A percentile compares a stretch with the other conserved stretches of the same genome.
Evolutionary conservation across 225 moss, liverwort and hornwort species (phyloP).

Genomic region (Marchantia polymorpha): DNA sequence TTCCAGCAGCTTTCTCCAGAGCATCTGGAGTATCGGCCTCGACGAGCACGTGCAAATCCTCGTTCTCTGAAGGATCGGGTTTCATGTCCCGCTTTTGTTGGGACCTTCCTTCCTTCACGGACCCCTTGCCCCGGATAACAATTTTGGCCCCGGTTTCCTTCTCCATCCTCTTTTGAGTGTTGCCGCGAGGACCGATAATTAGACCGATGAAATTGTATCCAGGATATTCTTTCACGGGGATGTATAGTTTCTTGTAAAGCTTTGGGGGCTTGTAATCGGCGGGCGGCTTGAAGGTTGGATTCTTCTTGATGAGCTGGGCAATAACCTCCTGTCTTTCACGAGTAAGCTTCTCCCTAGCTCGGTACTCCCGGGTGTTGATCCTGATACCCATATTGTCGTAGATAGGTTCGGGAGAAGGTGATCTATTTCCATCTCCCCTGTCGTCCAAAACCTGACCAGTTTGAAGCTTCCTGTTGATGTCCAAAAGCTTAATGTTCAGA

Average conservation of each 20-base stretch:
- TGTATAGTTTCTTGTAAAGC: slow-evolving; percentile 93
- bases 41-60: slow-evolving; percentile 90
- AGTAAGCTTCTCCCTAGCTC: slow-evolving; percentile 95
- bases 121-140: slow-evolving; percentile 95
- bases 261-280: slow-evolving; percentile 98
- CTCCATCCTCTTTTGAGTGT: slow-evolving; percentile 99
- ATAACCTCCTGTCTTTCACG: slow-evolving; percentile 98
- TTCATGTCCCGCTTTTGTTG: slow-evolving; percentile 97
- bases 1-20: slow-evolving; percentile 90
- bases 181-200: slow-evolving; percentile 95
- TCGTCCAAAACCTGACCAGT: slow-evolving; percentile 92
- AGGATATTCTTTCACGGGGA: slow-evolving; percentile 97
- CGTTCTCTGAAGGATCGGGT: slow-evolving; percentile 97
- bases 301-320: slow-evolving; percentile 98
- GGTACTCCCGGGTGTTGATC: slow-evolving; percentile 94
- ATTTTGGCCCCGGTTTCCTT: slow-evolving; percentile 99
- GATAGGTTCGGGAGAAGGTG: slow-evolving; percentile 94
- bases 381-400: slow-evolving; percentile 99
- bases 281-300: slow-evolving; percentile 97
- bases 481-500: slow-evolving; percentile 93
- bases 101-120: slow-evolving; percentile 95
- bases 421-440: slow-evolving; percentile 77
- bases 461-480: slow-evolving; percentile 93
- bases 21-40: slow-evolving; percentile 95
- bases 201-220: slow-evolving; percentile 98